Evolutionary conservation across 192 early-diverging fungal genomes (phyloP), one percentile per base, ranked within the genome.

Genomic region (Coemansia sp.): DNA sequence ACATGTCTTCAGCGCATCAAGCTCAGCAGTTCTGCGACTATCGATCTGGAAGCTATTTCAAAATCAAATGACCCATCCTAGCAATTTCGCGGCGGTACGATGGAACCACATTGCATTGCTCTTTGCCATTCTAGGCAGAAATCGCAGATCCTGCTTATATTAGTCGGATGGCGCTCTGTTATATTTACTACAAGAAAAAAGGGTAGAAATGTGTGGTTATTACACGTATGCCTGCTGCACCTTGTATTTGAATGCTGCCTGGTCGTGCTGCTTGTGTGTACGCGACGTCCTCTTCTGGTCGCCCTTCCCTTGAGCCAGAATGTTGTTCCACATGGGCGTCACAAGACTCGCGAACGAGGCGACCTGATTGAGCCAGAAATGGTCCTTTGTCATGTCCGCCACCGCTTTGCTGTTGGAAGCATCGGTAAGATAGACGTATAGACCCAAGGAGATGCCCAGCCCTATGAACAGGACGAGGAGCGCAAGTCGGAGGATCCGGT

Each of bases 351-450:
- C 71, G 32, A 77, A 43, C 11, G 56, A 51, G 48, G 69, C 48
- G 2, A 55, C 71, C 63, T 82, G 74, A 8, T 71, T 61, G n/a
- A 69, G 61, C 74, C 67, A 82, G 39, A 82, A 73, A 19, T 39
- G 42, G 5, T 42, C 41, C 26, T 52, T 47, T 32, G 39, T 12
- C 41, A 36, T 32, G 16, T 32, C 55, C 13, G 61, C 57, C 43
- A 40, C 54, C 18, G 39, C 41, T 49, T 70, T 67, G n/a, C 63
- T 60, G 15, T 37, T 59, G 4, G 65, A 32, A 13, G 72, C 63
- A 1, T 65, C 62, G 1, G 79, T 71, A 47, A 77, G 67, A 55
- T 77, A 82, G 22, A 71, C 62, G 26, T 82, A 82, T 16, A 77
- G 22, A 4, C 74, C 79, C 18, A 77, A 41, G 3, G 49, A 39